Evolutionary conservation across 169 alveolate genomes (phyloP).

Genomic region (Plasmodium malariae): DNA sequence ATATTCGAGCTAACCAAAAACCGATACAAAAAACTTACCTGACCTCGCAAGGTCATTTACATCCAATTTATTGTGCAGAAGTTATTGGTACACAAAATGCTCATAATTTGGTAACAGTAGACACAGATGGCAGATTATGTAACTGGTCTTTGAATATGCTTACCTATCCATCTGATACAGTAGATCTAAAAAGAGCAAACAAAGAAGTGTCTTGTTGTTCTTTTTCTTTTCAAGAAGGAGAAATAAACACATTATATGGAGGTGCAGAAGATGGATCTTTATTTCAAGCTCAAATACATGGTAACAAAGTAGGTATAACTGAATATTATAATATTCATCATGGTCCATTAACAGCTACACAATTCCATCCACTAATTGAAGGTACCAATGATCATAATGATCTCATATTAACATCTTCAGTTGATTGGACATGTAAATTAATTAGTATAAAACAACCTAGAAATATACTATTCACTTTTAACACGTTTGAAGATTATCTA

Average conservation of each 20-base stretch:
- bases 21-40: constrained; percentile 90
- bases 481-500: constrained; percentile 86
- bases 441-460: constrained; percentile 85
- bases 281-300: constrained; percentile 72
- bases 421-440: constrained; percentile 91
- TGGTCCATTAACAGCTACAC: constrained; percentile 86
- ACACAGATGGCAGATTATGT: constrained; percentile 93
- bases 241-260: constrained; percentile 71
- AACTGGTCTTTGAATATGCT: constrained; percentile 91
- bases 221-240: constrained; percentile 75
- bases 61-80: constrained; percentile 90
- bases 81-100: constrained; percentile 93
- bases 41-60: constrained; percentile 89
- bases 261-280: constrained; percentile 75
- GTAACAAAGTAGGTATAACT: constrained; percentile 80
- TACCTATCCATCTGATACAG: constrained; percentile 87
- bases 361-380: constrained; percentile 82
- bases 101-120: constrained; percentile 90
- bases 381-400: constrained; percentile 81
- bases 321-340: constrained; percentile 80
- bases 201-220: constrained; percentile 55
- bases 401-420: constrained; percentile 87
- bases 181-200: constrained; percentile 75
- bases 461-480: constrained; percentile 82
- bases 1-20: constrained; percentile 90